Conservation (phyloP, 1,139 yeast genomes). For the Protomyces gravidus region DNA sequence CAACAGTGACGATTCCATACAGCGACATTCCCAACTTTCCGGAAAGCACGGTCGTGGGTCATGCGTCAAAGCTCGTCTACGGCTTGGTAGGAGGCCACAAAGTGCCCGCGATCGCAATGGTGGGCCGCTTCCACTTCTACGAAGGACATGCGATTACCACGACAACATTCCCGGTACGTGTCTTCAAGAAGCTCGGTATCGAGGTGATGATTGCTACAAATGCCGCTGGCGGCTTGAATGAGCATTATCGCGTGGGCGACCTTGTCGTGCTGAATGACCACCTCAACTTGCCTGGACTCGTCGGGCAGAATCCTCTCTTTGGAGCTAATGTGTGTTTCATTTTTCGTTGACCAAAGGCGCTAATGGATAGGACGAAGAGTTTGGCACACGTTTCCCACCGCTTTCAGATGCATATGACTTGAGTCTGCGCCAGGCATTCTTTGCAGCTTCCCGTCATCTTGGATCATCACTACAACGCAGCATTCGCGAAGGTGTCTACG, state of each 20-base stretch:
- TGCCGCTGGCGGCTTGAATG: conserved; percentile 88
- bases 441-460: conserved; percentile 47
- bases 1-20: conserved; percentile 56
- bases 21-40: conserved; percentile 73
- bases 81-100: conserved; percentile 62
- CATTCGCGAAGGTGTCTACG: conserved; percentile 82
- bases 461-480: conserved; percentile 53
- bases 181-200: conserved; percentile 61
- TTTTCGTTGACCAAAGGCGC: too few relatives aligned
- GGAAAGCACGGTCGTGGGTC: conserved; percentile 77
- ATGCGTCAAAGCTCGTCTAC: conserved; percentile 74
- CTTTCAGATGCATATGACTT: conserved; percentile 85
- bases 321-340: conserved; percentile 65
- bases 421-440: conserved; percentile 51
- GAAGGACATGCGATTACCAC: conserved; percentile 81
- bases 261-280: conserved; percentile 77
- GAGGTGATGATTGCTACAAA: conserved; percentile 63
- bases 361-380: conserved; percentile 50
- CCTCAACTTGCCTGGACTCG: conserved; percentile 81
- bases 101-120: conserved; percentile 63
- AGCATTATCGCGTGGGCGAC: conserved; percentile 62
- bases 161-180: conserved; percentile 81
- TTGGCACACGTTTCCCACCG: conserved; percentile 85
- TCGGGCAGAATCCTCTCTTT: conserved; percentile 80
- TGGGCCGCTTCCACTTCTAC: conserved; percentile 47